phyloP scores from a whole-genome alignment of 2,329 filamentous ascomycete genomes.

The Alternaria postmessia region DNA sequence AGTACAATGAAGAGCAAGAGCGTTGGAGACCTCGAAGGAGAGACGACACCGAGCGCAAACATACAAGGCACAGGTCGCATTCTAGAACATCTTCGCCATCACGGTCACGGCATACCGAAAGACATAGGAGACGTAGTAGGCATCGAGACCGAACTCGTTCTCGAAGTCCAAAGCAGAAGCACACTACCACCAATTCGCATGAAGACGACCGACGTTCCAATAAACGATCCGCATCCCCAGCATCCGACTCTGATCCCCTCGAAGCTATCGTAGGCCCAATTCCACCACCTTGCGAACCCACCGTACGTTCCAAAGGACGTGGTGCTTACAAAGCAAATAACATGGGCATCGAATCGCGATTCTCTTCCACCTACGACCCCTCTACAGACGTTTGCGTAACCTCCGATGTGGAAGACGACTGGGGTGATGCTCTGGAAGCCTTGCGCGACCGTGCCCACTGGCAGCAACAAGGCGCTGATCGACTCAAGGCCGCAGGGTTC shows the following conservation, averaged over 20 bases:
- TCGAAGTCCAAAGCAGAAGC: conserved; percentile 1
- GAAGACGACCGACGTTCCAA: conserved; percentile 1
- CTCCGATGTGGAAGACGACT: conserved; percentile 67
- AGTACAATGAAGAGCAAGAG: conserved; percentile 20
- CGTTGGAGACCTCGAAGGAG: conserved; percentile 16
- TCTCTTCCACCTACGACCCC: conserved; percentile 71
- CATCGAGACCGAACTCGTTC: conserved; percentile 25
- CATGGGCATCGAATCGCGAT: conserved; percentile 79
- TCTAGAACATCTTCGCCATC: conserved; percentile 29
- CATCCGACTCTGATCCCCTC: conserved; percentile 72
- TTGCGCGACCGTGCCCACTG: conserved; percentile 81
- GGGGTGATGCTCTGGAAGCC: conserved; percentile 81
- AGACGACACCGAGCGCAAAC: conserved; percentile 15
- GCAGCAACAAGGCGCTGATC: conserved; percentile 76
- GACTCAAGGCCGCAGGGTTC: conserved; percentile 80
- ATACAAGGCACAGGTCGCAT: conserved; percentile 26
- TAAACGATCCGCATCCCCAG: conserved; percentile 23
- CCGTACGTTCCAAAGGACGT: conserved; percentile 52
- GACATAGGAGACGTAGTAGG: conserved; percentile 16
- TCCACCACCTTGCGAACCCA: conserved; percentile 60
- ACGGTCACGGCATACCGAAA: conserved; percentile 26
- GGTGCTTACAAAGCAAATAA: conserved; percentile 40
- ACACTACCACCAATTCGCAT: not conserved
- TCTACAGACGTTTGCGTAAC: conserved; percentile 62
- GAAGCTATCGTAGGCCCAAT: conserved; percentile 79